A percentile compares a stretch with the other conserved stretches of the same genome.
Evolutionary conservation across 805 yeast genomes (phyloP).

Genomic region (Candida krabiensis): DNA sequence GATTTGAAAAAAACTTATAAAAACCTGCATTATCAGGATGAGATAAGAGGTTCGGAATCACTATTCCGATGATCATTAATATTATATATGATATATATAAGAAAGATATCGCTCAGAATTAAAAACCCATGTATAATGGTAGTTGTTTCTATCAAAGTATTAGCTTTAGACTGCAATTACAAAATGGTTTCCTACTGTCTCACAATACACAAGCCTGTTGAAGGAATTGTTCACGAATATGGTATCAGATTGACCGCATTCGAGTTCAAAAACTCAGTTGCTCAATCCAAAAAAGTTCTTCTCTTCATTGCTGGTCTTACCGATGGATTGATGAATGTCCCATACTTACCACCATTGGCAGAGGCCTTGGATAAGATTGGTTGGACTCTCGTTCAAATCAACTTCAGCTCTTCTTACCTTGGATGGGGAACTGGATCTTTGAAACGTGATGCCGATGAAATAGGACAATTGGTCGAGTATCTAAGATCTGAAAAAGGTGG

Average conservation of each 20-base stretch:
- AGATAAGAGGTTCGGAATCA: too few species aligned
- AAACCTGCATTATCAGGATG: too few species aligned
- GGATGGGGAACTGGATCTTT: slow-evolving; percentile 79
- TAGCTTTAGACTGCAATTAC: too few species aligned
- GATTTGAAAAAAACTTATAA: too few species aligned
- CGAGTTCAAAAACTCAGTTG: slow-evolving; percentile 37
- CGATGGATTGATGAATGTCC: slow-evolving; percentile 68
- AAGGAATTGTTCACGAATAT: slow-evolving; percentile 46
- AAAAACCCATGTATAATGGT: too few species aligned
- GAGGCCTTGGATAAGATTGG: slow-evolving; percentile 38
- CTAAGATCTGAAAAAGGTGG: slow-evolving; percentile 49
- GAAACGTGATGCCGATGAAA: slow-evolving; percentile 57
- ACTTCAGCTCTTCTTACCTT: slow-evolving; percentile 53
- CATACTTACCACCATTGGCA: slow-evolving; percentile 54
- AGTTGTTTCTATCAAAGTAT: too few species aligned
- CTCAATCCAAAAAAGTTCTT: slow-evolving; percentile 42
- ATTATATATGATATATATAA: too few species aligned
- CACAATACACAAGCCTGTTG: slow-evolving; percentile 9
- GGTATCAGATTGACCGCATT: slow-evolving; percentile 45
- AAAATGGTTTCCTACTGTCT: slow-evolving; percentile 11
- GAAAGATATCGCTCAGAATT: too few species aligned
- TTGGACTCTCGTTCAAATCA: slow-evolving; percentile 63
- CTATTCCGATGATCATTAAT: too few species aligned
- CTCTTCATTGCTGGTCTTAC: slow-evolving; percentile 69
- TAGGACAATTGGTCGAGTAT: slow-evolving; percentile 54